phyloP scores from a whole-genome alignment of 148 eudicot genomes.

The Vaccinium vitisidaea region DNA sequence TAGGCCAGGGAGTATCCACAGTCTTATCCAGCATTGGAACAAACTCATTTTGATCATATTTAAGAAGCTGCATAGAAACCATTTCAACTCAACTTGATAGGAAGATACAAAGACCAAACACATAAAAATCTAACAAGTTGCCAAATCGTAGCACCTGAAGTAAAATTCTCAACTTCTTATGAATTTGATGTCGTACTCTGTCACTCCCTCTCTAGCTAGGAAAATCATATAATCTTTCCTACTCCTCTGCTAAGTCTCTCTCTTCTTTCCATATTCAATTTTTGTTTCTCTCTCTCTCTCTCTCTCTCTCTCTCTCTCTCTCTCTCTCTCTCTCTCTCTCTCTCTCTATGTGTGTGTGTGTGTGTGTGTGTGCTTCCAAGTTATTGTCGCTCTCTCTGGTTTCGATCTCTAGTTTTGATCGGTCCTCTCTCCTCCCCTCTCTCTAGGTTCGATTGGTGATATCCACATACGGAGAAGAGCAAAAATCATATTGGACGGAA shows the following conservation, averaged over 20 bases:
- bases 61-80: constrained; percentile 13
- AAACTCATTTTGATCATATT: constrained; percentile 7
- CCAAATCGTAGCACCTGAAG: background rate
- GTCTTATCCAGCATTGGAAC: constrained; percentile 36
- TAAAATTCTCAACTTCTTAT: background rate
- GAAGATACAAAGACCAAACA: background rate
- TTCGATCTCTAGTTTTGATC: too few relatives aligned
- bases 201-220: background rate
- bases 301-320: too few relatives aligned
- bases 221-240: background rate
- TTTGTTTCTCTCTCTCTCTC: too few relatives aligned
- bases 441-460: too few relatives aligned
- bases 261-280: background rate
- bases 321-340: too few relatives aligned
- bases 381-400: background rate
- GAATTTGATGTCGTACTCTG: background rate
- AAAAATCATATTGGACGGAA: too few relatives aligned
- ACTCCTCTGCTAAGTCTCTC: background rate
- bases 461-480: too few relatives aligned
- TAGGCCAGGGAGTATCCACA: constrained; percentile 28
- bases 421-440: too few relatives aligned
- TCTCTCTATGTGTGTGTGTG: too few relatives aligned
- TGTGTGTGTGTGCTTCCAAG: too few relatives aligned
- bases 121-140: background rate
- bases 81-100: background rate